A percentile compares a stretch with the other conserved stretches of the same genome.
These are phyloP conservation scores for Syzygium syzygioides DNA, from an alignment of 441 rosid genomes.

Conservation along the genomic window DNA sequence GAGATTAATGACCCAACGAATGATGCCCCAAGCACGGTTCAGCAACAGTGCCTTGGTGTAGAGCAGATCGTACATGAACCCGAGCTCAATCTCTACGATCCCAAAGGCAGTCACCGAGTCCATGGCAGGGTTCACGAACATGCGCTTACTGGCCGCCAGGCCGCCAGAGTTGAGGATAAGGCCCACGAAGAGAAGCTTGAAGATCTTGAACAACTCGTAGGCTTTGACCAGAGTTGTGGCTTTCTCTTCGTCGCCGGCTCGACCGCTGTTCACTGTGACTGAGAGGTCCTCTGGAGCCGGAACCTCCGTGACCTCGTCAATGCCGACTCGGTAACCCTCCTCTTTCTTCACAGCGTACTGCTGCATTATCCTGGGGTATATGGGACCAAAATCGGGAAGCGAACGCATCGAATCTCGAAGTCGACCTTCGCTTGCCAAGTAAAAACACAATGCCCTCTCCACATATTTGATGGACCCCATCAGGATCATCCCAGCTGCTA, in stretches of 20 bases:
- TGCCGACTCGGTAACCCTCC: neutral
- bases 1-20: neutral
- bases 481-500: neutral
- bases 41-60: neutral
- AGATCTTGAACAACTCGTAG: neutral
- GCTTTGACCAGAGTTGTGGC: neutral
- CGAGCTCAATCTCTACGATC: neutral
- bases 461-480: neutral
- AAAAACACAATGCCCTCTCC: neutral
- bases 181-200: neutral
- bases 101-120: rapidly evolving
- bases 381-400: neutral
- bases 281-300: neutral
- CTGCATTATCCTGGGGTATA: neutral
- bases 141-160: neutral
- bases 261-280: rapidly evolving
- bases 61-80: neutral
- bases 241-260: neutral
- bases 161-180: neutral
- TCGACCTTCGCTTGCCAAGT: neutral
- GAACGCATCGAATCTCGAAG: neutral
- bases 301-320: rapidly evolving
- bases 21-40: neutral
- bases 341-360: neutral
- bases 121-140: rapidly evolving